Base-by-base conservation (phyloP, 257 asterid species). In the Ballota nigra region DNA sequence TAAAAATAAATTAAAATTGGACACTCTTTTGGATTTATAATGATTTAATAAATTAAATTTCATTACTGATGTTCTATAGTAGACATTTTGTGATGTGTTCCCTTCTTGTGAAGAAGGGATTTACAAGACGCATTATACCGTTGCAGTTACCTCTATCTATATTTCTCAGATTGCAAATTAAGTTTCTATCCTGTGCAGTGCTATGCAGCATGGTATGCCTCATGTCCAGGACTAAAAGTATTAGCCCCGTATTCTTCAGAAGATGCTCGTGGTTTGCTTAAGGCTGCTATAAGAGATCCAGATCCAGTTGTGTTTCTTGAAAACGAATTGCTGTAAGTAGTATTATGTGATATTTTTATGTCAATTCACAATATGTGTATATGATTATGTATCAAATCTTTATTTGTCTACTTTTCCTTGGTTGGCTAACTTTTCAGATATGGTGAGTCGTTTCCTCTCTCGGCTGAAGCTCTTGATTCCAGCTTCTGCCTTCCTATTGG, bases 201-300 rank as follows among this genome's bases (percentile, higher is more conserved):
- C 75, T 92, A 84, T 79, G 98, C 98, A 62, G 89, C 97, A 74
- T 92, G 98, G 96, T 92, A 34, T 63, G 88, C 89, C 41, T 52
- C 96, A 41, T 79, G 87, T 72, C 98, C 97, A 13, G 97, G 98
- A 70, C 81, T 92, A 71, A 92, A 92, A 79, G 97, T 92, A 28
- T 66, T 92, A 70, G 83, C 88, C 36, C 98, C 97, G n/a, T 92
- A 88, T 75, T 88, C 96, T 59, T 77, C 97, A 19, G 98, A 92
- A 82, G 98, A 92, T 83, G 96, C 97, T 41, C 96, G 97, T 66
- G 98, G 98, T 29, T 86, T 92, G 61, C 92, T 92, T 34, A 90
- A 92, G 86, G 95, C 97, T 72, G 98, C 98, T 51, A 92, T 92
- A 43, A 90, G 97, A 84, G 98, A 92, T 78, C 97, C 97, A 18